Percentiles rank a stretch among this genome's conserved stretches.
These are phyloP conservation scores for Clonostachys chloroleuca DNA, from an alignment of 2,329 filamentous ascomycete genomes.

Conservation along the genomic window DNA sequence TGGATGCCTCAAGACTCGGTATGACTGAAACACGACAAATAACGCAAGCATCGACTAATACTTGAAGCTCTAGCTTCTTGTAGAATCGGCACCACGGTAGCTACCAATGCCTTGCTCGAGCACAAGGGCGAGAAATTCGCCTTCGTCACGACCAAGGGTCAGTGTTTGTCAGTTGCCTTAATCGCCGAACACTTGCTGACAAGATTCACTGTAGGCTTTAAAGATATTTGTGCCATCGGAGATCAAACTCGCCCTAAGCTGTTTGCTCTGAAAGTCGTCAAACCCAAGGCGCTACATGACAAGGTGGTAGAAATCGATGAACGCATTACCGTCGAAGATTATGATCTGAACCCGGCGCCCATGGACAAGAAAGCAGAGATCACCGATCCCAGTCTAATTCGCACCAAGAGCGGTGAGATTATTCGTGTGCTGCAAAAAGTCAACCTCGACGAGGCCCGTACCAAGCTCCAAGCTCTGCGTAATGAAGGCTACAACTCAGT, in stretches of 20 bases:
- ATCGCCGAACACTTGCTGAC: background rate
- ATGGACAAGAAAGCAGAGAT: conserved; percentile 35
- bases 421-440: conserved; percentile 57
- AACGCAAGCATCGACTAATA: background rate
- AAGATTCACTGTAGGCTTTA: conserved; percentile 36
- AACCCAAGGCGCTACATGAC: conserved; percentile 64
- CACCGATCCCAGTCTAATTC: conserved; percentile 38
- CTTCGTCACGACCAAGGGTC: conserved; percentile 58
- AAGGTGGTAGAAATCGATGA: conserved; percentile 68
- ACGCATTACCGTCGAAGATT: conserved; percentile 68
- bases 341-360: conserved; percentile 57
- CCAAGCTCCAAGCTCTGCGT: conserved; percentile 55
- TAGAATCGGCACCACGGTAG: conserved; percentile 72
- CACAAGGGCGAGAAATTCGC: conserved; percentile 68
- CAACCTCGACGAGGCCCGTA: conserved; percentile 38
- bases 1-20: conserved; percentile 25
- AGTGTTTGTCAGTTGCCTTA: conserved; percentile 26
- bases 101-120: conserved; percentile 69
- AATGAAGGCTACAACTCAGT: conserved; percentile 69
- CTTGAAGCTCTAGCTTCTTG: conserved; percentile 59
- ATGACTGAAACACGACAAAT: background rate
- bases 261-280: conserved; percentile 65
- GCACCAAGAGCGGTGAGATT: conserved; percentile 60
- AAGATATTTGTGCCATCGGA: conserved; percentile 66
- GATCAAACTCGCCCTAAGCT: conserved; percentile 69